phyloP scores from a whole-genome alignment of 257 asterid genomes.

The Lycium barbarum region DNA sequence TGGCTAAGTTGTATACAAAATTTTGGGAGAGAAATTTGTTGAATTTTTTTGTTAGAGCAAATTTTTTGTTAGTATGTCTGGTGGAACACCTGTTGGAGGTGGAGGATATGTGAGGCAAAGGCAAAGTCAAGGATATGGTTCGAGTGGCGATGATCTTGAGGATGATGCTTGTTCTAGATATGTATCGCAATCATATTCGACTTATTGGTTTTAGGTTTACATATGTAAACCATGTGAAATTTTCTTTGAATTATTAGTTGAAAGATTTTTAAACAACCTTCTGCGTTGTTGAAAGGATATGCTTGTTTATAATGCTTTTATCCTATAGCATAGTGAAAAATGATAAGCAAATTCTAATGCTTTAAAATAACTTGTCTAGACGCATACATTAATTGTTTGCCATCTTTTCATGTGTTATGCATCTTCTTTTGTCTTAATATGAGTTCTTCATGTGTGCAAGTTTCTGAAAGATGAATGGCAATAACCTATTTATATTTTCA shows the following conservation, averaged over 20 bases:
- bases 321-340: neutral
- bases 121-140: slow-evolving; percentile 67
- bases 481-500: neutral
- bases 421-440: too few species aligned
- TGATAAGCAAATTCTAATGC: neutral
- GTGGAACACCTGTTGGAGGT: slow-evolving; percentile 61
- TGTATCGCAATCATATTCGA: slow-evolving; percentile 30
- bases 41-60: neutral
- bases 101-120: slow-evolving; percentile 62
- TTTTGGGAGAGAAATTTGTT: slow-evolving; percentile 26
- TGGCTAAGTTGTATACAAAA: neutral
- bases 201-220: neutral
- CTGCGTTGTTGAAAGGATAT: neutral
- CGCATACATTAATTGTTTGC: too few species aligned
- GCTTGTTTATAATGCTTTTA: slow-evolving; percentile 18
- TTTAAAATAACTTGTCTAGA: too few species aligned
- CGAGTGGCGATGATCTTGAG: slow-evolving; percentile 69
- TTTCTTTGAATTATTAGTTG: neutral
- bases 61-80: slow-evolving; percentile 51
- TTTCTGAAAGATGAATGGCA: slow-evolving; percentile 2
- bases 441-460: too few species aligned
- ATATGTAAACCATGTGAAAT: neutral
- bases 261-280: neutral
- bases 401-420: too few species aligned
- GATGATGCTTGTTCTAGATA: slow-evolving; percentile 69